phyloP scores from a whole-genome alignment of 1,139 yeast species.

The Dujonia santamariae region DNA sequence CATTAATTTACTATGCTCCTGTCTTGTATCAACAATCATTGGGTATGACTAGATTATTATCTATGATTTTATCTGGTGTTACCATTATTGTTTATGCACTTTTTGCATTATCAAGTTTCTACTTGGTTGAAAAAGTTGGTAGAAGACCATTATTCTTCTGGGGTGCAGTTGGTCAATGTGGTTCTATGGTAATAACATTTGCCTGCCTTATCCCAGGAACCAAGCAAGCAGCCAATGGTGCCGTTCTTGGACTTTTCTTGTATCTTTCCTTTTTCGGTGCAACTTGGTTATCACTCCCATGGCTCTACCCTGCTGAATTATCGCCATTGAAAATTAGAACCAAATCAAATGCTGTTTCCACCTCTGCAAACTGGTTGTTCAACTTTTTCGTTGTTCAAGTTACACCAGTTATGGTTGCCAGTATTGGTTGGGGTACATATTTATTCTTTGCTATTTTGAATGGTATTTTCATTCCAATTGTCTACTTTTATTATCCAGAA shows the following conservation, averaged over 20 bases:
- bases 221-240: constrained; percentile 35
- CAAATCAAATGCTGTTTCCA: constrained; percentile 44
- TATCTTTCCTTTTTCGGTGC: constrained; percentile 27
- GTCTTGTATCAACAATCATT: constrained; percentile 14
- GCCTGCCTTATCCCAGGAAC: constrained; percentile 32
- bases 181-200: constrained; percentile 36
- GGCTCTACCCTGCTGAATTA: constrained; percentile 51
- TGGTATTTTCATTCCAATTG: constrained; percentile 66
- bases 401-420: constrained; percentile 60
- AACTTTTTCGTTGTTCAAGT: constrained; percentile 53
- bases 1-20: constrained; percentile 17
- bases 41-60: constrained; percentile 1
- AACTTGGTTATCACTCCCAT: constrained; percentile 35
- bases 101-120: constrained; percentile 54
- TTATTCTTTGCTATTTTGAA: constrained; percentile 92
- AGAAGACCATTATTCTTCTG: constrained; percentile 53
- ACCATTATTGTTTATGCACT: constrained; percentile 55
- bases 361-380: constrained; percentile 48
- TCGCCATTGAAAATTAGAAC: constrained; percentile 53
- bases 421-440: constrained; percentile 80
- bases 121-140: constrained; percentile 54
- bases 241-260: constrained; percentile 36
- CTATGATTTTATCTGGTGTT: constrained; percentile 45
- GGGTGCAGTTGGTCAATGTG: constrained; percentile 44
- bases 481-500: constrained; percentile 64